Conservation (phyloP, 176 grass and related monocot genomes). For the Bromus sterilis region DNA sequence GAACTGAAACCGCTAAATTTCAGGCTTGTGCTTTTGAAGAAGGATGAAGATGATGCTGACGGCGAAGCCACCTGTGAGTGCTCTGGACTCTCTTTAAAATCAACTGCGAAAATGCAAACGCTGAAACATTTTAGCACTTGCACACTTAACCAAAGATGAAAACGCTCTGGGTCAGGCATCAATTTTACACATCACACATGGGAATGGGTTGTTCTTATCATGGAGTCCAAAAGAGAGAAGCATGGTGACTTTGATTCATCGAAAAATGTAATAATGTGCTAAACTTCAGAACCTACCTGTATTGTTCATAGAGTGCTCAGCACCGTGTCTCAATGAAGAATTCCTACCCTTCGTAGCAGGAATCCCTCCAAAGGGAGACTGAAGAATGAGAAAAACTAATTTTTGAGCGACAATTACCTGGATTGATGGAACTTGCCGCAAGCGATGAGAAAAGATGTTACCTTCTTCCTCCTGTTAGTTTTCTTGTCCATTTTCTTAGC, state of each 20-base stretch:
- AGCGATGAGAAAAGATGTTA: background rate
- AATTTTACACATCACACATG: background rate
- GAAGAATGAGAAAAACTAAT: background rate
- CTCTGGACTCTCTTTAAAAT: constrained; percentile 10
- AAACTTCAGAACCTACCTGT: constrained; percentile 10
- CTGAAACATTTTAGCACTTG: background rate
- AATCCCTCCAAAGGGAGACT: constrained; percentile 28
- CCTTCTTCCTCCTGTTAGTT: constrained; percentile 35
- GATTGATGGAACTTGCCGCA: background rate
- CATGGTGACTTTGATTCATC: background rate
- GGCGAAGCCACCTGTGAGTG: constrained; percentile 3
- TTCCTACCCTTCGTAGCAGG: background rate
- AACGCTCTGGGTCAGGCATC: background rate
- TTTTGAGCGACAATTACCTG: background rate
- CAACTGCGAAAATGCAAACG: constrained; percentile 11
- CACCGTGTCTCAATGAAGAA: background rate
- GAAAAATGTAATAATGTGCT: background rate
- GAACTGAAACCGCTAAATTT: constrained; percentile 28
- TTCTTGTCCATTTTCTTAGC: constrained; percentile 25
- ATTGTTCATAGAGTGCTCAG: background rate
- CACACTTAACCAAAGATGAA: background rate
- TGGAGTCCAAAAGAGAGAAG: background rate
- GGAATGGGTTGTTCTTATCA: background rate
- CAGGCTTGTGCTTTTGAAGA: constrained; percentile 41
- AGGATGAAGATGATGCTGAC: constrained; percentile 28